phyloP scores from a whole-genome alignment of 108 stramenopile genomes.

The Parmales sp. region DNA sequence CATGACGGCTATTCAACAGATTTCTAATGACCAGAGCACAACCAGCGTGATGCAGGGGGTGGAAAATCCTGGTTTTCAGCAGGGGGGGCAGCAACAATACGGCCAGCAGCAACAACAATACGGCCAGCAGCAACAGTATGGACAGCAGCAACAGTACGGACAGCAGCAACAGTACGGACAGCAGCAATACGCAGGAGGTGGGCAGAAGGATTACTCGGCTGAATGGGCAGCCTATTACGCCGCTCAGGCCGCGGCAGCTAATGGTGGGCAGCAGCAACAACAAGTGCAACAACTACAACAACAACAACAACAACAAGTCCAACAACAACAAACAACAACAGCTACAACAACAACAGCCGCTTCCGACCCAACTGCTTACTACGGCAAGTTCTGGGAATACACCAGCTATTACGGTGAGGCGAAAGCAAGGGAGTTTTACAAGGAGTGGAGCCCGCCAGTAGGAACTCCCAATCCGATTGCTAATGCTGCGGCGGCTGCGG shows the following conservation, averaged over 20 bases:
- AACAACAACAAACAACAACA: neutral
- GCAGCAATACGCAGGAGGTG: constrained; percentile 15
- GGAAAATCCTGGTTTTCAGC: constrained; percentile 30
- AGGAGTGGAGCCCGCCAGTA: constrained; percentile 72
- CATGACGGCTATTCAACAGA: constrained; percentile 59
- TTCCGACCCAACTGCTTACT: constrained; percentile 62
- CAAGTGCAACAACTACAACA: constrained; percentile 23
- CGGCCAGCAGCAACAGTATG: constrained; percentile 33
- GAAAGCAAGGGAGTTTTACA: constrained; percentile 72
- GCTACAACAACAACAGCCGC: neutral
- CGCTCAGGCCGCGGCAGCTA: constrained; percentile 15
- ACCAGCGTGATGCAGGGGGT: constrained; percentile 60
- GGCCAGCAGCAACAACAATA: constrained; percentile 27
- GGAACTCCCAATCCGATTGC: constrained; percentile 74
- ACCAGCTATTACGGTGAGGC: constrained; percentile 59
- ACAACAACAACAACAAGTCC: constrained; percentile 22
- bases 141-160: constrained; percentile 27
- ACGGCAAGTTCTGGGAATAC: constrained; percentile 77
- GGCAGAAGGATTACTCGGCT: constrained; percentile 45
- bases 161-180: constrained; percentile 26
- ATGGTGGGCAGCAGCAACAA: constrained; percentile 21
- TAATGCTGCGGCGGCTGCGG: constrained; percentile 31
- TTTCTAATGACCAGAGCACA: constrained; percentile 64
- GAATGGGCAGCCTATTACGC: constrained; percentile 49
- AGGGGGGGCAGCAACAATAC: constrained; percentile 27